Percentiles rank a stretch among this genome's conserved stretches.
phyloP scores from a whole-genome alignment of 352 stramenopile genomes.

The Pythium rishiriense region DNA sequence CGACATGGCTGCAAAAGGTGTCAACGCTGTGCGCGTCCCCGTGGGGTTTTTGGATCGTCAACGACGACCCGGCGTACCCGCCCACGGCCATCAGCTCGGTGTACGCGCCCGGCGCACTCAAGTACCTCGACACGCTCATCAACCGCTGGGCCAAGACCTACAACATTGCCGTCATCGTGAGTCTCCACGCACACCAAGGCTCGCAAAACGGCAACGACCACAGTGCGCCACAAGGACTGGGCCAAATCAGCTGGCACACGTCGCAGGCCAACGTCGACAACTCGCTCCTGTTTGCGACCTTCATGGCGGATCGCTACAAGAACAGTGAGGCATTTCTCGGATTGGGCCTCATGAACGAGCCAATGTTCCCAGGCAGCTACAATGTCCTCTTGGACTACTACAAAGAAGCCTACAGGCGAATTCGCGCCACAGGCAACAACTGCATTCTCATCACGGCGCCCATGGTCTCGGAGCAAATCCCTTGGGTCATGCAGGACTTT shows the following conservation, averaged over 20 bases:
- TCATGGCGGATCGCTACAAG: conserved; percentile 50
- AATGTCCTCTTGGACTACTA: conserved; percentile 48
- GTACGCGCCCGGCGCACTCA: conserved; percentile 32
- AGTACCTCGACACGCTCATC: conserved; percentile 59
- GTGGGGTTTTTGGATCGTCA: conserved; percentile 32
- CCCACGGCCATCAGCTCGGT: not conserved
- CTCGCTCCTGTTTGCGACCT: conserved; percentile 50
- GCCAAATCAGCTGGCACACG: conserved; percentile 38
- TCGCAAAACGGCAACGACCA: conserved; percentile 65
- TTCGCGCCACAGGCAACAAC: too few species aligned
- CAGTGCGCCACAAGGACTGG: conserved; percentile 31
- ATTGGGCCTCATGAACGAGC: conserved; percentile 81
- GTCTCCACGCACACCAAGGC: conserved; percentile 49
- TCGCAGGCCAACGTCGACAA: conserved; percentile 53
- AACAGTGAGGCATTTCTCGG: conserved; percentile 49
- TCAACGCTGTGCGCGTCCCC: conserved; percentile 34
- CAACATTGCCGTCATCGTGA: conserved; percentile 58
- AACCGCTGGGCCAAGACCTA: conserved; percentile 49
- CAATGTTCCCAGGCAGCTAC: conserved; percentile 36
- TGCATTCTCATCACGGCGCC: not conserved
- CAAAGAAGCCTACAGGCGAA: too few species aligned
- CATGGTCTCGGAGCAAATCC: not conserved
- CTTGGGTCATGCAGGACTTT: too few species aligned
- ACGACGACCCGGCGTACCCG: not conserved
- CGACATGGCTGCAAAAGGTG: conserved; percentile 29